Base-by-base conservation (phyloP, 805 yeast species). In the Ogataea dorogensis region DNA sequence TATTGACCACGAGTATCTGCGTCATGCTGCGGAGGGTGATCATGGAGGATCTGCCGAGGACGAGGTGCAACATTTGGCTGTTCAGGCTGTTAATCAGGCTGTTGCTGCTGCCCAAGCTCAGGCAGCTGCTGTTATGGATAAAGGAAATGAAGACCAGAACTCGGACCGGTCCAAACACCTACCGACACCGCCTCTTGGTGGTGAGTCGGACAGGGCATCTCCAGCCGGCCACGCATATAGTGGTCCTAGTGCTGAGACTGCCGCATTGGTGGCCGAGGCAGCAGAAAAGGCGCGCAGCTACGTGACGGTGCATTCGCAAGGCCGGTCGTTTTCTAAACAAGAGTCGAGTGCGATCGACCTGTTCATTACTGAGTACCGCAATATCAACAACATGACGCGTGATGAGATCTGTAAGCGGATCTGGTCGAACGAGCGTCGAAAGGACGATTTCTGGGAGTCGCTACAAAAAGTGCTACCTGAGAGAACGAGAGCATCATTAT, bases 401-500 rank as follows among this genome's bases (percentile, higher is more conserved):
- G 73, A 73, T 28, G 83, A 81, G 38, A 73, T 89, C 5, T 84
- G 96, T 59, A 79, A 79, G 48, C 68, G 96, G 29, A 85, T 89
- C 14, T 89, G 98, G 98, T 67, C 87, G 5, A 77, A 79, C 46
- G 89, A 82, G 44, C 73, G 96, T 18, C 79, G 78, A 45, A 87
- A 86, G 62, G 97, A 91, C 60, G 81, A 75, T 47, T 87, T 89
- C 53, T 89, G 98, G 98, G 94, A 85, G 44, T 68, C 75, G 15
- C 65, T 91, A 15, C 81, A 88, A 28, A 73, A 74, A 32, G 93
- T 87, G 2, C 62, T 89, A 26, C 96, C 96, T 1, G 75, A 81
- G 47, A 71, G 98, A 55, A 80, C 95, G 0, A 70, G 96, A 31
- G 94, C 96, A 0, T 82, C 94, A 2, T 77, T 91, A 6, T 91